Evolutionary conservation across 345 rosid species (phyloP).

Genomic region (Viola odorata): DNA sequence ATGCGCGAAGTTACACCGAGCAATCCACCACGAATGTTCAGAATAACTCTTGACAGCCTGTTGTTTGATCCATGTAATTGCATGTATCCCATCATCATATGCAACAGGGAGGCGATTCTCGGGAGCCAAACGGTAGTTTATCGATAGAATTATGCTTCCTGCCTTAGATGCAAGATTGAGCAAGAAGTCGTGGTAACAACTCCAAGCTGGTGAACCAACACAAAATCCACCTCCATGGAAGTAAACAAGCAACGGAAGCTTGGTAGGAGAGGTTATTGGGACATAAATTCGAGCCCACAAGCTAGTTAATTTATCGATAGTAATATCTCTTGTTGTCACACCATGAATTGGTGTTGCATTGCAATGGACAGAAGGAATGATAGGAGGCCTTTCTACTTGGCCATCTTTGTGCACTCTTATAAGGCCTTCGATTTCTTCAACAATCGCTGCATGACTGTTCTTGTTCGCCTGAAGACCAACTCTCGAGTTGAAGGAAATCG

Average conservation of each 20-base stretch:
- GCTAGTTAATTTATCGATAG: conserved; percentile 13
- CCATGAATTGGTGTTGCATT: neutral
- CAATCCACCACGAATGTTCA: conserved; percentile 34
- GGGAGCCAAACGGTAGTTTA: conserved; percentile 21
- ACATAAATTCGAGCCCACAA: conserved; percentile 22
- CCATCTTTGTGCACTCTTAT: conserved; percentile 27
- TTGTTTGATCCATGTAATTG: conserved; percentile 19
- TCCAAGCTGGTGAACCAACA: conserved; percentile 29
- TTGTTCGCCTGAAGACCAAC: conserved; percentile 7
- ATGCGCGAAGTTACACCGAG: conserved; percentile 11
- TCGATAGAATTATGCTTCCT: conserved; percentile 16
- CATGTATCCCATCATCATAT: conserved; percentile 21
- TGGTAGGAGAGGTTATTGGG: conserved; percentile 1
- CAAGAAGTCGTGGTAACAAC: conserved; percentile 20
- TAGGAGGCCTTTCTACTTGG: conserved; percentile 19
- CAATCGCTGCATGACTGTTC: conserved; percentile 6
- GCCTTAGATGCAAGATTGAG: conserved; percentile 18
- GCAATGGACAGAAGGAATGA: conserved; percentile 17
- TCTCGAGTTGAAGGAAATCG: conserved; percentile 19
- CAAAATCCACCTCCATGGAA: conserved; percentile 34
- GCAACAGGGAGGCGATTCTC: conserved; percentile 29
- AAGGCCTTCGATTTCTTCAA: conserved; percentile 26
- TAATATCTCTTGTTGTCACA: conserved; percentile 13
- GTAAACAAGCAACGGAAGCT: conserved; percentile 23
- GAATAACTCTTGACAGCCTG: conserved; percentile 5